phyloP scores from a whole-genome alignment of 176 grass and related monocot genomes.

The Oropetium thomaeum region DNA sequence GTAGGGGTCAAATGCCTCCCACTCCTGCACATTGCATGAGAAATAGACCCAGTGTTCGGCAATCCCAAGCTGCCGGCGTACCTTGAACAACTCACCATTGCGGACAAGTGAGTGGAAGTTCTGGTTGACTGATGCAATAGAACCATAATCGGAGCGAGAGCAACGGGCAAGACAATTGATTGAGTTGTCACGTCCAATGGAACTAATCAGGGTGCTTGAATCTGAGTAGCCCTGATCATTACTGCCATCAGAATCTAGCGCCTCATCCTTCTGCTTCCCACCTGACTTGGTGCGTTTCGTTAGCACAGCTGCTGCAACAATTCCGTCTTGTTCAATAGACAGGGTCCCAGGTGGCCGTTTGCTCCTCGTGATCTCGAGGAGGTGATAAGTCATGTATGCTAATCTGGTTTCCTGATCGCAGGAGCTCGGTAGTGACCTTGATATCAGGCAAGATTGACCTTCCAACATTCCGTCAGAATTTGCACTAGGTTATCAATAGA shows the following conservation, averaged over 20 bases:
- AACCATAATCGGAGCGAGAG: constrained; percentile 80
- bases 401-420: constrained; percentile 73
- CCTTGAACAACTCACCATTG: constrained; percentile 72
- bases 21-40: constrained; percentile 85
- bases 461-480: constrained; percentile 67
- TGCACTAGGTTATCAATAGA: constrained; percentile 18
- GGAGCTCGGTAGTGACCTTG: constrained; percentile 59
- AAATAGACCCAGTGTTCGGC: constrained; percentile 97
- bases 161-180: constrained; percentile 79
- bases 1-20: constrained; percentile 94
- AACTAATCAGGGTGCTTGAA: constrained; percentile 74
- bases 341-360: constrained; percentile 44
- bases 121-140: constrained; percentile 64
- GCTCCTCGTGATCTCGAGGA: constrained; percentile 73
- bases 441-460: constrained; percentile 78
- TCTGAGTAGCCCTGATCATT: constrained; percentile 41
- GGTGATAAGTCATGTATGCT: constrained; percentile 84
- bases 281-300: constrained; percentile 37
- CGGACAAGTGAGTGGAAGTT: constrained; percentile 66
- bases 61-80: constrained; percentile 61
- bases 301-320: constrained; percentile 16
- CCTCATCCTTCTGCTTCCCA: neutral
- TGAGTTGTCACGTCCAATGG: constrained; percentile 77
- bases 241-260: constrained; percentile 43
- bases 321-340: constrained; percentile 21